Percentiles rank a stretch among this genome's conserved stretches.
These are phyloP conservation scores for Candida methanosorbosa DNA, from an alignment of 805 yeast genomes.

Conservation along the genomic window DNA sequence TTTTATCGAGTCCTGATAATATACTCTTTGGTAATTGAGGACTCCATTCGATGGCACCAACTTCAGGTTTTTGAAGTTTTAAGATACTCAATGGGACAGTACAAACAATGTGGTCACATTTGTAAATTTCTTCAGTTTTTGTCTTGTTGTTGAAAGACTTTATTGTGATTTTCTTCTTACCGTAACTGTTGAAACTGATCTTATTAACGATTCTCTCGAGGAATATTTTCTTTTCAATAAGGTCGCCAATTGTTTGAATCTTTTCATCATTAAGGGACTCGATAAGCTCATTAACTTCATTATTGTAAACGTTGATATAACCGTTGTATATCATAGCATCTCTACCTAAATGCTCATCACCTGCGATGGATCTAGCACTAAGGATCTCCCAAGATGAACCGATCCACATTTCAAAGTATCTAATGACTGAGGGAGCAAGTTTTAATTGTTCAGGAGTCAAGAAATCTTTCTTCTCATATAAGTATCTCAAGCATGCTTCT, in stretches of 20 bases:
- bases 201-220: constrained; percentile 16
- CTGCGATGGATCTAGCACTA: constrained; percentile 48
- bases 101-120: constrained; percentile 33
- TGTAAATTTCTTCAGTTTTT: constrained; percentile 7
- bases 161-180: constrained; percentile 14
- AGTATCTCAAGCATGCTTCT: constrained; percentile 39
- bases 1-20: constrained; percentile 16
- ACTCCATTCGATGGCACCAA: constrained; percentile 22
- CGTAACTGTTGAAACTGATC: constrained; percentile 12
- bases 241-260: constrained; percentile 2
- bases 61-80: constrained; percentile 20
- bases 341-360: constrained; percentile 59
- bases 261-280: background rate
- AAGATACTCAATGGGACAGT: constrained; percentile 44
- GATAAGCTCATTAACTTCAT: constrained; percentile 20
- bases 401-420: constrained; percentile 66
- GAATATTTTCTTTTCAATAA: constrained; percentile 10
- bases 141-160: constrained; percentile 4
- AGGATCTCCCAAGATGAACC: constrained; percentile 60
- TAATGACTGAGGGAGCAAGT: constrained; percentile 39
- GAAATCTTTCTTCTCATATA: constrained; percentile 33
- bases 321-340: constrained; percentile 59
- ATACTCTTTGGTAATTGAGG: constrained; percentile 27
- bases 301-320: constrained; percentile 30
- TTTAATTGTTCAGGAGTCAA: constrained; percentile 42